A percentile compares a stretch with the other conserved stretches of the same genome.
phyloP scores from a whole-genome alignment of 2,329 filamentous ascomycete species.

The Neonectria ditissima region DNA sequence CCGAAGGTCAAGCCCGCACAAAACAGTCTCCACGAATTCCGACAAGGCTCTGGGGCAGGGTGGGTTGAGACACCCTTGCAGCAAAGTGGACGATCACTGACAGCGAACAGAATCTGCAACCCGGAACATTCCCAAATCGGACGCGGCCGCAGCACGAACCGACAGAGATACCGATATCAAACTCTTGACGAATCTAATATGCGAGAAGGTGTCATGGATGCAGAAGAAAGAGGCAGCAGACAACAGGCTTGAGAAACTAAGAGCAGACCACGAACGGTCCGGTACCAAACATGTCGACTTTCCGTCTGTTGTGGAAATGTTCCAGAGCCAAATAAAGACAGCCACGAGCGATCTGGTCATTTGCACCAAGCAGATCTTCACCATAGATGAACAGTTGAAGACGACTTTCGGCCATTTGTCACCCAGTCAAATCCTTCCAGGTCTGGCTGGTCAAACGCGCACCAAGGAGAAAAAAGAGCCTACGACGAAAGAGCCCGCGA shows the following conservation, averaged over 20 bases:
- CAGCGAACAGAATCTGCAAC: constrained; percentile 16
- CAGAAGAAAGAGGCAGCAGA: constrained; percentile 33
- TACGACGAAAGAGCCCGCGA: constrained; percentile 3
- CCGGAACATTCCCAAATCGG: constrained; percentile 12
- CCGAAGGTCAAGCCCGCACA: constrained; percentile 15
- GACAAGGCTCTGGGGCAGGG: constrained; percentile 32
- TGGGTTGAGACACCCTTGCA: constrained; percentile 12
- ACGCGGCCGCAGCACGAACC: neutral
- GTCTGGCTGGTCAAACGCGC: constrained; percentile 18
- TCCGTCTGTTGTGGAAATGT: constrained; percentile 32
- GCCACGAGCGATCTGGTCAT: constrained; percentile 23
- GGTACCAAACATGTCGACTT: constrained; percentile 38
- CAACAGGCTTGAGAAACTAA: constrained; percentile 31
- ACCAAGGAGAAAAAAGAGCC: constrained; percentile 7
- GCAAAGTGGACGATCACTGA: constrained; percentile 14
- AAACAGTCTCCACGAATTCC: constrained; percentile 10
- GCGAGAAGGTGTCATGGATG: constrained; percentile 38
- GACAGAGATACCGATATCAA: constrained; percentile 9
- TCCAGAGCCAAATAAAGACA: constrained; percentile 31
- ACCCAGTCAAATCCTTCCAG: constrained; percentile 13
- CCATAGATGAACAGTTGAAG: constrained; percentile 24
- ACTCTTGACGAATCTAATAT: constrained; percentile 36
- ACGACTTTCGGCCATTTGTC: constrained; percentile 11
- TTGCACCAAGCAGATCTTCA: constrained; percentile 19
- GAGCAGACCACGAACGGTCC: constrained; percentile 31